phyloP scores from a whole-genome alignment of 352 stramenopile species.

The Phytophthora citricola region DNA sequence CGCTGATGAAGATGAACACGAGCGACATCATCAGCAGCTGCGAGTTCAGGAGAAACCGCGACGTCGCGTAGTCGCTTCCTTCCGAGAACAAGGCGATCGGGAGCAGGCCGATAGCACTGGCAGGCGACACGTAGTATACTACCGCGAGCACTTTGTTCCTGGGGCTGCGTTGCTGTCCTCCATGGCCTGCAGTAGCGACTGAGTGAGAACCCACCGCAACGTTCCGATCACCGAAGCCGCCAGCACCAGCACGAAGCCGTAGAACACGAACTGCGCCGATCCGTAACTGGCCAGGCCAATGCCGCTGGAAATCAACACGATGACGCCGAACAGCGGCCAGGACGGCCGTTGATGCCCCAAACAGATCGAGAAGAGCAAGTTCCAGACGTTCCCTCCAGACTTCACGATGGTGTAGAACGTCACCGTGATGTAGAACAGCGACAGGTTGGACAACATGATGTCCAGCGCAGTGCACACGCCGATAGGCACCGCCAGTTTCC shows the following conservation, averaged over 20 bases:
- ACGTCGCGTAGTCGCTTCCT: slow-evolving; percentile 50
- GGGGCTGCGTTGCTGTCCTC: slow-evolving; percentile 40
- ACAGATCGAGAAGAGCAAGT: slow-evolving; percentile 82
- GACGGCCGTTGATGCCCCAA: slow-evolving; percentile 76
- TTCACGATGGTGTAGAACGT: slow-evolving; percentile 91
- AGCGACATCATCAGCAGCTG: slow-evolving; percentile 58
- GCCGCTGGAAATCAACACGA: slow-evolving; percentile 73
- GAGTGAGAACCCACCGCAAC: slow-evolving; percentile 84
- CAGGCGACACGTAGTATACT: slow-evolving; percentile 86
- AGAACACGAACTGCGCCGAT: slow-evolving; percentile 73
- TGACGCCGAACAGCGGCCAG: slow-evolving; percentile 55
- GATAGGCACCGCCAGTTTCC: slow-evolving; percentile 78
- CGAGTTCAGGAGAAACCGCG: slow-evolving; percentile 63
- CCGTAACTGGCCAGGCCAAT: slow-evolving; percentile 81
- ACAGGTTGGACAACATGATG: slow-evolving; percentile 86
- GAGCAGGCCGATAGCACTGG: slow-evolving; percentile 73
- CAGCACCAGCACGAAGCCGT: slow-evolving; percentile 80
- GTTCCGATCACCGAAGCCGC: slow-evolving; percentile 74
- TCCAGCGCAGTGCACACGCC: slow-evolving; percentile 83
- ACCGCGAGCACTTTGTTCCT: slow-evolving; percentile 75
- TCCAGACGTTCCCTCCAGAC: slow-evolving; percentile 82
- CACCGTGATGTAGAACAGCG: slow-evolving; percentile 88
- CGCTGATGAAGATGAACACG: slow-evolving; percentile 73
- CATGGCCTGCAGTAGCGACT: slow-evolving; percentile 78
- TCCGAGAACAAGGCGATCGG: slow-evolving; percentile 72